Evolutionary conservation across 73 alveolate species (phyloP), one percentile per base, ranked within the genome.

Genomic region (Blepharisma japonicum): DNA sequence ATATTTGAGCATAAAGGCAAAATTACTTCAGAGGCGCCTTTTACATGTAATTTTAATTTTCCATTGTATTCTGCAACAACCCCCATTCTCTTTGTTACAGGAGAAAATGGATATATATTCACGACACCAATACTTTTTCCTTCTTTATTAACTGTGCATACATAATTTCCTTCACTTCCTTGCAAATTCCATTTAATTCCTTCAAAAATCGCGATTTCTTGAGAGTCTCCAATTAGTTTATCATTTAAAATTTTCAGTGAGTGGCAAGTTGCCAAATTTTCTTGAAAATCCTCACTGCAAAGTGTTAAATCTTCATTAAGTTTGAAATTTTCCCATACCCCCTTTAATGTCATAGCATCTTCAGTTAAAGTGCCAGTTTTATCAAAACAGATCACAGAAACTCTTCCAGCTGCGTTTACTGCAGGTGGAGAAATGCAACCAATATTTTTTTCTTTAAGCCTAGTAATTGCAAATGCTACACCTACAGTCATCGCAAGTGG

Each of bases 281-380:
- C 87, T 23, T 76, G 81, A 7, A 67, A 45, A 6, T 55, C 49
- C 11, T 14, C 14, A 61, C 74, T 61, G 14, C 47, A n/a, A 61
- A 20, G 18, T 61, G 78, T 21, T 85, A 71, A 49, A 18, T 21
- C 77, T 14, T 27, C 21, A 42, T 48, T 45, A 2, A 70, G 11
- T 20, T 18, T 18, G 23, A 53, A n/a, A 20, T 53, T n/a, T 27
- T 39, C 80, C n/a, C 94, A 86, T 83, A 82, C 93, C 23, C 98
- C 98, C 48, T 82, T 87, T 42, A 94, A 80, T 77, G 87, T 94
- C 77, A 95, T 91, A 56, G 94, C 97, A 66, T 96, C 99, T 82
- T 96, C 98, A 7, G 99, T 96, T 56, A 96, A 87, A 21, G 99
- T 96, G 5, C 99, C 99, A 14, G 99, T 96, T 86, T 96, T 96